phyloP scores from a whole-genome alignment of 208 protist genomes.

The Wallacemonas sp. region DNA sequence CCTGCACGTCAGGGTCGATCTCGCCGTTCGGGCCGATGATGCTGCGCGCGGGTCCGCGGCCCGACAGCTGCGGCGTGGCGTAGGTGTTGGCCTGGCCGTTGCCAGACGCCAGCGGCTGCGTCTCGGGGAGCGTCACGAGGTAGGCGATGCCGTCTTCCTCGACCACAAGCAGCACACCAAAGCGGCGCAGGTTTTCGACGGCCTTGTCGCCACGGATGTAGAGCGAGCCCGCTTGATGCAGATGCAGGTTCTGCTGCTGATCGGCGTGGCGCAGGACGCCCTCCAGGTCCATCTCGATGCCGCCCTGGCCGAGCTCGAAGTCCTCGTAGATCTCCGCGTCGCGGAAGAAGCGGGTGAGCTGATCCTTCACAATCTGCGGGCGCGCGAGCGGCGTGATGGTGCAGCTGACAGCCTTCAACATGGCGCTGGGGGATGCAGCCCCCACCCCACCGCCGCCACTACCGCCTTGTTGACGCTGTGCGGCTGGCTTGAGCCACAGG shows the following conservation, averaged over 20 bases:
- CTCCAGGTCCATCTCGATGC: conserved; percentile 60
- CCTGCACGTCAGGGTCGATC: conserved; percentile 69
- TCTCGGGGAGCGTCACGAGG: conserved; percentile 82
- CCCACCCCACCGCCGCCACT: background rate
- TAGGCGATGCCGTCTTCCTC: conserved; percentile 67
- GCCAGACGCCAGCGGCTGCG: conserved; percentile 26
- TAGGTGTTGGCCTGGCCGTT: conserved; percentile 12
- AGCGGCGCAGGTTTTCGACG: conserved; percentile 70
- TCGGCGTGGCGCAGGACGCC: conserved; percentile 70
- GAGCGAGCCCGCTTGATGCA: conserved; percentile 53
- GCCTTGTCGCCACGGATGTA: conserved; percentile 79
- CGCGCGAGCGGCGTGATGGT: conserved; percentile 59
- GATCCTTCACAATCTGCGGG: conserved; percentile 52
- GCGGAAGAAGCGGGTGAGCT: conserved; percentile 63
- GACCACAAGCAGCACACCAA: conserved; percentile 71
- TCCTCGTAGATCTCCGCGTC: conserved; percentile 71
- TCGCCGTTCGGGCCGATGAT: conserved; percentile 81
- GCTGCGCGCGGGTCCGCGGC: conserved; percentile 17
- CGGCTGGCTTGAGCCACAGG: conserved; percentile 54
- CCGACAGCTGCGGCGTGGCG: conserved; percentile 44
- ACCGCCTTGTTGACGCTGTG: background rate
- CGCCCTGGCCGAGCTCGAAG: conserved; percentile 44
- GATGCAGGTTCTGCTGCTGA: conserved; percentile 64
- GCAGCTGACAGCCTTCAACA: conserved; percentile 49
- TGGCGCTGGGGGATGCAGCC: background rate